Conservation (phyloP, 2,329 filamentous ascomycete species). For the Alternaria triticina region DNA sequence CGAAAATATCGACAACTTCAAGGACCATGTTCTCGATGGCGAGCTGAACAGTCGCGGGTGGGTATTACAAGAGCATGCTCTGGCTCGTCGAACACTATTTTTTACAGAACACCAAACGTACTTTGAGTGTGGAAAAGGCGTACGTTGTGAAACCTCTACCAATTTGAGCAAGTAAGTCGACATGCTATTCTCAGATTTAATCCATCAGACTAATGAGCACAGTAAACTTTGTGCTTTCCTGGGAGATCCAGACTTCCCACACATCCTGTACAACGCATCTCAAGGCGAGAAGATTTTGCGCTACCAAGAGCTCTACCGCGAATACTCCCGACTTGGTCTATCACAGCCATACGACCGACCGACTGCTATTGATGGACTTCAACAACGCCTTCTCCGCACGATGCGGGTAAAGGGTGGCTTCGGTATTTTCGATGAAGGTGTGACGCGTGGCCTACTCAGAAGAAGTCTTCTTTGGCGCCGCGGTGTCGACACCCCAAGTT, state of each 20-base stretch:
- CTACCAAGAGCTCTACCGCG: slow-evolving; percentile 12
- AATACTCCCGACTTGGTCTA: slow-evolving; percentile 39
- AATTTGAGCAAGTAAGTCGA: slow-evolving; percentile 23
- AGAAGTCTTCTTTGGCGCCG: slow-evolving; percentile 16
- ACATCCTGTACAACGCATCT: background rate
- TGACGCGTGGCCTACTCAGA: slow-evolving; percentile 8
- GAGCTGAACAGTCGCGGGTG: slow-evolving; percentile 29
- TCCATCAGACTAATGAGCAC: background rate
- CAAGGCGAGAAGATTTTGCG: slow-evolving; percentile 13
- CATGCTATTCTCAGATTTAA: background rate
- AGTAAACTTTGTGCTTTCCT: slow-evolving; percentile 33
- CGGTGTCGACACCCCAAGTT: background rate
- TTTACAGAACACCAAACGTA: slow-evolving; percentile 34
- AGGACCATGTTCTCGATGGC: slow-evolving; percentile 21
- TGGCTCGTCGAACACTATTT: slow-evolving; percentile 34
- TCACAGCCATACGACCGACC: slow-evolving; percentile 32
- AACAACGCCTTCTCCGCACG: slow-evolving; percentile 34
- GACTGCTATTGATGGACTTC: slow-evolving; percentile 39
- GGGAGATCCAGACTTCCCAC: slow-evolving; percentile 37
- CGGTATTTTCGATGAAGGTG: slow-evolving; percentile 38
- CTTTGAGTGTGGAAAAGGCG: slow-evolving; percentile 31
- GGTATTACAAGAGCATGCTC: slow-evolving; percentile 35
- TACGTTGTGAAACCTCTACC: slow-evolving; percentile 27
- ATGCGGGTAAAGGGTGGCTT: slow-evolving; percentile 33
- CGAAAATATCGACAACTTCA: slow-evolving; percentile 31